Conservation (phyloP, 2,329 filamentous ascomycete genomes). For the Phialophora verrucosa region DNA sequence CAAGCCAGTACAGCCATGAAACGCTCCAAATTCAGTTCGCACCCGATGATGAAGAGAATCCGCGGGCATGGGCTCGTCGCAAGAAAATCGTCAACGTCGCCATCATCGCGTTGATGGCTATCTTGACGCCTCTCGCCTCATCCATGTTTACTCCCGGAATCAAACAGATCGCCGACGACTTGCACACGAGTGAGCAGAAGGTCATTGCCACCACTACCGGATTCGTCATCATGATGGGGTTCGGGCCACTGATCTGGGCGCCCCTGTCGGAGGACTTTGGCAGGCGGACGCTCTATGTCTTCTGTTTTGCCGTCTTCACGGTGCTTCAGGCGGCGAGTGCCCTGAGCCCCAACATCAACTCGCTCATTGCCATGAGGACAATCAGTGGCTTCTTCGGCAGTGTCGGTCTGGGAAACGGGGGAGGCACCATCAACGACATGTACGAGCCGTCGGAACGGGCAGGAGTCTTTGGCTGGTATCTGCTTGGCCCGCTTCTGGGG, state of each 20-base stretch:
- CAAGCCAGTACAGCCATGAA: constrained; percentile 13
- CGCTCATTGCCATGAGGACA: constrained; percentile 53
- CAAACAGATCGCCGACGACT: constrained; percentile 54
- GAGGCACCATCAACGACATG: constrained; percentile 38
- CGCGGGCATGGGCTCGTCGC: constrained; percentile 52
- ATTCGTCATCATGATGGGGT: constrained; percentile 57
- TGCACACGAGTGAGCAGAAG: constrained; percentile 49
- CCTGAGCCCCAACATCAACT: constrained; percentile 54
- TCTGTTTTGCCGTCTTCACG: constrained; percentile 68
- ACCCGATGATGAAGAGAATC: constrained; percentile 51
- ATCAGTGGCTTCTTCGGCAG: constrained; percentile 58
- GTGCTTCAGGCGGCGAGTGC: constrained; percentile 58
- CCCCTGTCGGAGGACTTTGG: constrained; percentile 75
- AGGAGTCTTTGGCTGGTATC: constrained; percentile 37
- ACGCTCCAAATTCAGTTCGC: constrained; percentile 42
- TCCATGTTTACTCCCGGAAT: constrained; percentile 61
- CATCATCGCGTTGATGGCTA: constrained; percentile 58
- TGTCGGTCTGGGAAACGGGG: constrained; percentile 38
- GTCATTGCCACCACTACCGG: constrained; percentile 59
- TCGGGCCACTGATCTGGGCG: constrained; percentile 74
- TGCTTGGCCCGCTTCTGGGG: constrained; percentile 33
- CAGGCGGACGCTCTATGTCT: constrained; percentile 70
- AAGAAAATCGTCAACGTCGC: constrained; percentile 57
- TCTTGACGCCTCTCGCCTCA: constrained; percentile 40
- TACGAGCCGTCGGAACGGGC: constrained; percentile 36